Conservation (phyloP, 2,329 filamentous ascomycete species). For the Fusarium pseudoanthophilum region DNA sequence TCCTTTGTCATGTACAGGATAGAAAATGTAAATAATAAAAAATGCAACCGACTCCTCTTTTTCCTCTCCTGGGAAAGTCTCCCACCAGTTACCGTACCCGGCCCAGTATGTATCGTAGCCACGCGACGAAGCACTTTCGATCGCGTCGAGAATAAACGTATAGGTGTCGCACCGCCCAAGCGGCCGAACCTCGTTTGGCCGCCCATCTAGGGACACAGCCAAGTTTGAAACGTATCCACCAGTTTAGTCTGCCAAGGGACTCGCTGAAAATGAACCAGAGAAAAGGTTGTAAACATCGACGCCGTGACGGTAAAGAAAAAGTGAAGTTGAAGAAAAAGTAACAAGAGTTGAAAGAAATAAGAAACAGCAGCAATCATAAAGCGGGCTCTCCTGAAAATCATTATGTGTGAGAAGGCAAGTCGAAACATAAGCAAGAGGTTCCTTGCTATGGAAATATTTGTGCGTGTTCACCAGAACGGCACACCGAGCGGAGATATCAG, state of each 20-base stretch:
- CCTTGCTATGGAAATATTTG: constrained; percentile 12
- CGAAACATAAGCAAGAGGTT: constrained; percentile 5
- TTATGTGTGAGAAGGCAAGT: constrained; percentile 37
- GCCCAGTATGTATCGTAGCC: constrained; percentile 40
- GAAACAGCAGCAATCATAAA: constrained; percentile 31
- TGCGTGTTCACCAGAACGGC: constrained; percentile 13
- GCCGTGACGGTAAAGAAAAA: constrained; percentile 36
- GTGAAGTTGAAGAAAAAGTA: constrained; percentile 19
- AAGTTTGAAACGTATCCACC: constrained; percentile 38
- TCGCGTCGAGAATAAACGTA: constrained; percentile 45
- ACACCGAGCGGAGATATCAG: constrained; percentile 12
- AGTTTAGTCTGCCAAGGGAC: constrained; percentile 39
- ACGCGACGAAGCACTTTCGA: constrained; percentile 47
- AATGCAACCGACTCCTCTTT: constrained; percentile 38
- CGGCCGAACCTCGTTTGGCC: constrained; percentile 27
- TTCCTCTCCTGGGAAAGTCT: constrained; percentile 33
- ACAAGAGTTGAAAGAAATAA: neutral
- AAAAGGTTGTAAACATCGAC: constrained; percentile 31
- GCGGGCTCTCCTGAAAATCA: constrained; percentile 34
- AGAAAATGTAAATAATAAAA: constrained; percentile 15
- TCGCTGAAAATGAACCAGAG: constrained; percentile 35
- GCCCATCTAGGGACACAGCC: constrained; percentile 31
- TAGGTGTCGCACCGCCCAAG: constrained; percentile 31
- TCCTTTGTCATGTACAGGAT: constrained; percentile 33
- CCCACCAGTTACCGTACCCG: constrained; percentile 27